Conservation (phyloP, 2,329 filamentous ascomycete genomes). For the Furcasterigmium furcatum region DNA sequence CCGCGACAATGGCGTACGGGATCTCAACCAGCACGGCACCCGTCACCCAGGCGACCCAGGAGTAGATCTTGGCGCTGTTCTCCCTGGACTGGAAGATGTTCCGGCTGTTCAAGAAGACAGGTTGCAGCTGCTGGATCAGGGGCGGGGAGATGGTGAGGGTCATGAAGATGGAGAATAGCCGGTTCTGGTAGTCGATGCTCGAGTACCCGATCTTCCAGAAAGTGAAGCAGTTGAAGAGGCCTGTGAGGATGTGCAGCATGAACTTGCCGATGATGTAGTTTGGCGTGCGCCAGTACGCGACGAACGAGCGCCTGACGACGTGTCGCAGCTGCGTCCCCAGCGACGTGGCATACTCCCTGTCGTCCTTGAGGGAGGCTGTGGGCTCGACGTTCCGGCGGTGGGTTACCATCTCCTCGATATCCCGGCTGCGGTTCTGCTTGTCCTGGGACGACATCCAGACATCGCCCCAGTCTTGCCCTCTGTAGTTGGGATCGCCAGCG, state of each 20-base stretch:
- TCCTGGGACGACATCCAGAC: conserved; percentile 55
- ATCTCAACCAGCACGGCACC: conserved; percentile 66
- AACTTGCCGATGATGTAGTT: conserved; percentile 62
- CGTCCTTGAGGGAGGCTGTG: conserved; percentile 37
- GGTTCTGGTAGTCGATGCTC: conserved; percentile 63
- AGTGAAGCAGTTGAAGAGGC: conserved; percentile 68
- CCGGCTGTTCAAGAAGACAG: conserved; percentile 63
- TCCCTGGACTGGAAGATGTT: conserved; percentile 70
- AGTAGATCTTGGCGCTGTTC: conserved; percentile 76
- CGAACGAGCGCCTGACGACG: conserved; percentile 55
- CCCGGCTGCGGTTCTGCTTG: conserved; percentile 36
- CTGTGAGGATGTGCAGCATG: conserved; percentile 58
- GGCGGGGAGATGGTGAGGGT: conserved; percentile 72
- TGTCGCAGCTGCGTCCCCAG: conserved; percentile 47
- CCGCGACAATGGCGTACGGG: conserved; percentile 65
- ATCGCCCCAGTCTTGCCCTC: conserved; percentile 59
- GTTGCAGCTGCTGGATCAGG: conserved; percentile 74
- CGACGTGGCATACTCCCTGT: conserved; percentile 62
- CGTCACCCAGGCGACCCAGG: conserved; percentile 68
- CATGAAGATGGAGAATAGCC: conserved; percentile 75
- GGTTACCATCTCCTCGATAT: conserved; percentile 50
- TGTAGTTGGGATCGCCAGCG: conserved; percentile 58
- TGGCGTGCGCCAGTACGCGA: conserved; percentile 63
- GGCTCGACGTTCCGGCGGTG: conserved; percentile 35
- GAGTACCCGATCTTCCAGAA: conserved; percentile 61